phyloP scores from a whole-genome alignment of 176 grass and related monocot species.

The Oryza punctata region DNA sequence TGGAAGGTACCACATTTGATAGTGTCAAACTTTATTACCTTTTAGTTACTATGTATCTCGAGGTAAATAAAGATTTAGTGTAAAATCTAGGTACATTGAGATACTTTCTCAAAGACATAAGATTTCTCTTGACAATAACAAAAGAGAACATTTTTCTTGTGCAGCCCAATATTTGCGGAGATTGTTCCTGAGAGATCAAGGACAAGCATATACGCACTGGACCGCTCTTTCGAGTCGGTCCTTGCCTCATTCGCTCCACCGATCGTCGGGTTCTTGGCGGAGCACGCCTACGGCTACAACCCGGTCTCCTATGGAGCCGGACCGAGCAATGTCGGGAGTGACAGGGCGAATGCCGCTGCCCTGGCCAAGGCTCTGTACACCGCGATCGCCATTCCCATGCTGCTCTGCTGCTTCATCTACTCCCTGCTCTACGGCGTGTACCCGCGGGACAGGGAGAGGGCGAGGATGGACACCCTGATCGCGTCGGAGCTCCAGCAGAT shows the following conservation, averaged over 20 bases:
- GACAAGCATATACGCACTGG: constrained; percentile 82
- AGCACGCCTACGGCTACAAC: constrained; percentile 72
- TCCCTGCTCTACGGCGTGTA: constrained; percentile 70
- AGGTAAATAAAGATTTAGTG: too few relatives aligned
- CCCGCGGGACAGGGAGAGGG: constrained; percentile 78
- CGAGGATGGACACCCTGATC: constrained; percentile 70
- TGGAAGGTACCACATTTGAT: too few relatives aligned
- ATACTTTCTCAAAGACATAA: too few relatives aligned
- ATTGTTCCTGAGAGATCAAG: constrained; percentile 90
- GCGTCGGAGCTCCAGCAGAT: constrained; percentile 66
- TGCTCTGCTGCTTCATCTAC: constrained; percentile 82
- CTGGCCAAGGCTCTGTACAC: constrained; percentile 80
- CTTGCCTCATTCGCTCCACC: constrained; percentile 87
- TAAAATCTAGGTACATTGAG: too few relatives aligned
- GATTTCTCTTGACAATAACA: too few relatives aligned
- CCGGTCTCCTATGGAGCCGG: constrained; percentile 38
- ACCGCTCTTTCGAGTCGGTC: constrained; percentile 78
- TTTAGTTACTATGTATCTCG: too few relatives aligned
- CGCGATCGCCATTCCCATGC: constrained; percentile 77
- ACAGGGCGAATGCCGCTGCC: constrained; percentile 66
- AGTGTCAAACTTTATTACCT: too few relatives aligned
- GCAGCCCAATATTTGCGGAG: constrained; percentile 92
- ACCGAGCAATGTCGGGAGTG: constrained; percentile 24
- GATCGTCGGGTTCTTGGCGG: constrained; percentile 64
- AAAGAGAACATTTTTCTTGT: constrained; percentile 33